Evolutionary conservation across 1,139 yeast species (phyloP), one percentile per base, ranked within the genome.

Genomic region (Yamadazyma sp.): DNA sequence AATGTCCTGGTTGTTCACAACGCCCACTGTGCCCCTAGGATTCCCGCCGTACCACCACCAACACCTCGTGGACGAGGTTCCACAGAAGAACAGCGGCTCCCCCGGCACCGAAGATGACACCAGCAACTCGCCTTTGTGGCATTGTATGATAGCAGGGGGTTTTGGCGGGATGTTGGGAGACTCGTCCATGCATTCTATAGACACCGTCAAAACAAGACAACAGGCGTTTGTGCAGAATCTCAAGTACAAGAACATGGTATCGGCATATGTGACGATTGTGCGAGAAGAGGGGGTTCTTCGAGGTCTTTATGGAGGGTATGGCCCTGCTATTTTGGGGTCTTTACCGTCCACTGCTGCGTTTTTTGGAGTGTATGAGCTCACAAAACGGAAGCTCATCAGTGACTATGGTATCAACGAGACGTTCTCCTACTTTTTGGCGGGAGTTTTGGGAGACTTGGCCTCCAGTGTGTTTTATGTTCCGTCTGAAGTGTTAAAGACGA

Each of bases 401-500:
- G 81, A 76, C 25, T 77, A 70, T 53, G 71, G 77, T n/a, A 48
- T 85, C 8, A 86, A 89, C 50, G 96, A 89, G 43, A 86, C 96
- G 0, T 48, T 84, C 13, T 71, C 95, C 4, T 94, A 87, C 56
- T 71, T 92, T 42, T 66, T 81, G 2, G 92, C 96, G 0, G 98
- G 98, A 0, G 81, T 92, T 33, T 54, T 90, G 17, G 98, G 97
- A 18, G 98, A 92, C 60, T 71, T 92, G 42, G 92, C 88, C 2
- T 85, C 95, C 23, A 85, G 95, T 54, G 64, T 92, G n/a, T 82
- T 88, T 33, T 92, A 92, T 53, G 98, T 92, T n/a, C 98, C 98
- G 2, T 82, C 92, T 24, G 98, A 92, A 58, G 97, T 92, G n/a
- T 64, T 92, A 42, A 92, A 94, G 59, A 89, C 98, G 6, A 72